Evolutionary conservation across 192 early-diverging fungal species (phyloP).

Genomic region (Gryganskiella cystojenkinii): DNA sequence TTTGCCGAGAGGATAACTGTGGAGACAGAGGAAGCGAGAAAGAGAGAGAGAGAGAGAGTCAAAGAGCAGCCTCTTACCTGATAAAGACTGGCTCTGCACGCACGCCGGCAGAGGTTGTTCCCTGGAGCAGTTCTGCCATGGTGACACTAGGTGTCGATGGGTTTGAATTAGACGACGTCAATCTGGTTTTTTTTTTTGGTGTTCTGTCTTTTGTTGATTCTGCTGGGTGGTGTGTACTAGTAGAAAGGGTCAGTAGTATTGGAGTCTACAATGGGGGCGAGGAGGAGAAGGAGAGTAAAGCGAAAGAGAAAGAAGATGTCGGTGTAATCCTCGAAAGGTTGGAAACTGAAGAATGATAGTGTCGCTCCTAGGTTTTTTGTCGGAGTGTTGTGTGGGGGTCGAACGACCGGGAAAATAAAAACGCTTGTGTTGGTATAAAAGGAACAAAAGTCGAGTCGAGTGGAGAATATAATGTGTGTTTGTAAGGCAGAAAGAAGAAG

Average conservation of each 20-base stretch:
- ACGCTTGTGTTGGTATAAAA: not conserved
- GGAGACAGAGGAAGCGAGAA: not conserved
- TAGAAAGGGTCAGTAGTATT: too few species aligned
- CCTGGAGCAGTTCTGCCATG: constrained; percentile 21
- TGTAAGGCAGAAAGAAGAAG: not conserved
- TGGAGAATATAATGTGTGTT: not conserved
- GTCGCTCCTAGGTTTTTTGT: not conserved
- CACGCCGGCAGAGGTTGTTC: constrained; percentile 38
- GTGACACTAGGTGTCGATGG: too few species aligned
- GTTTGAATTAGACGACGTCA: too few species aligned
- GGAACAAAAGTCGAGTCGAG: not conserved
- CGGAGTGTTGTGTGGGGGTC: not conserved
- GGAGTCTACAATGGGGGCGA: too few species aligned
- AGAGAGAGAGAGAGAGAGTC: not conserved
- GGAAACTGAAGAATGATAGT: not conserved
- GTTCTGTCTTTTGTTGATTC: too few species aligned
- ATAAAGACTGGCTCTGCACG: constrained; percentile 62
- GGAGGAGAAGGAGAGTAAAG: not conserved
- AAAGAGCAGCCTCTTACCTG: constrained; percentile 50
- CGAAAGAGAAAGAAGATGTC: not conserved
- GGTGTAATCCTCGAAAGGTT: not conserved
- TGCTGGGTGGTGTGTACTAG: too few species aligned
- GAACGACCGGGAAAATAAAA: not conserved
- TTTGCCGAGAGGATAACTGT: not conserved
- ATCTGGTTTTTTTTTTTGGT: too few species aligned